These are phyloP conservation scores for Xylaria curta DNA, from an alignment of 495 filamentous ascomycete species.

Conservation along the genomic window DNA sequence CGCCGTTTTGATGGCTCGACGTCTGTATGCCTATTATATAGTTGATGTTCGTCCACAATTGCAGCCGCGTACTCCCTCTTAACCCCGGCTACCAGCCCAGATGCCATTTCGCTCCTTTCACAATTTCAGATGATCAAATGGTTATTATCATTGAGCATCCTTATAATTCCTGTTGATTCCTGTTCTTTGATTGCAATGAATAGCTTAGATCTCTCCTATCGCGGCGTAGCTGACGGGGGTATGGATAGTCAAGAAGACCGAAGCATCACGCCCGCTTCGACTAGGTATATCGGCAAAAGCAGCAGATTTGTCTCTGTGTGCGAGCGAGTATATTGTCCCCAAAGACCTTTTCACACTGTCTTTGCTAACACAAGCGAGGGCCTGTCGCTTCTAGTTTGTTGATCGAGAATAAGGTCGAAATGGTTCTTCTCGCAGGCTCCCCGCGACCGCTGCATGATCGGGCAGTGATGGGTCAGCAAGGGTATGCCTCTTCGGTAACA, in stretches of 20 bases:
- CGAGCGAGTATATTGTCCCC: neutral
- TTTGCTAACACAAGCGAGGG: neutral
- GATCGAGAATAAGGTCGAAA: neutral
- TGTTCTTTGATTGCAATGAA: neutral
- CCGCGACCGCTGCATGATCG: neutral
- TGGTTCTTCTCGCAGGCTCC: neutral
- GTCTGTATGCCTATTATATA: neutral
- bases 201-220: neutral
- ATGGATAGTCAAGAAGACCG: neutral
- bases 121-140: neutral
- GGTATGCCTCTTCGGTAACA: neutral
- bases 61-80: conserved; percentile 25
- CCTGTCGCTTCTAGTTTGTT: neutral
- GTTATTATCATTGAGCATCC: neutral
- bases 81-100: conserved; percentile 21
- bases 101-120: conserved; percentile 2
- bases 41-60: neutral
- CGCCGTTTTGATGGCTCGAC: conserved; percentile 10
- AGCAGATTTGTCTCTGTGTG: neutral
- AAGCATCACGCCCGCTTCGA: neutral
- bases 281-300: neutral
- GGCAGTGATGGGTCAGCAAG: neutral
- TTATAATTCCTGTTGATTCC: neutral
- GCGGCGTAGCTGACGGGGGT: neutral
- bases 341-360: neutral